Evolutionary conservation across 345 rosid genomes (phyloP).

Genomic region (Citrus glauca): DNA sequence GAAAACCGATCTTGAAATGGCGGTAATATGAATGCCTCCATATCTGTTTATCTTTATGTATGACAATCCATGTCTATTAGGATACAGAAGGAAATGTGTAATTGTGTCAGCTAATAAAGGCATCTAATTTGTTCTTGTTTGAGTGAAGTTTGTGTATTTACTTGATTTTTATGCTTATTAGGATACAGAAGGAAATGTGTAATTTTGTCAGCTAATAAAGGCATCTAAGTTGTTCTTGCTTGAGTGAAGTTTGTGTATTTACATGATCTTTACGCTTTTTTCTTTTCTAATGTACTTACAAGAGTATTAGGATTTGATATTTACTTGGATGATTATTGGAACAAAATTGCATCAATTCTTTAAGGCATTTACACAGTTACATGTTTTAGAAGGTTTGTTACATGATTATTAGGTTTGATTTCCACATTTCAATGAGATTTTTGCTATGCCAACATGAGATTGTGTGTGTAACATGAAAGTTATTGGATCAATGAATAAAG

Average conservation of each 20-base stretch:
- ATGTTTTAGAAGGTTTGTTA: background rate
- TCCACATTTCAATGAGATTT: background rate
- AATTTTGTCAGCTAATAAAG: background rate
- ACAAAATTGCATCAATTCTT: background rate
- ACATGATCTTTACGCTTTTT: background rate
- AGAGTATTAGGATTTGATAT: background rate
- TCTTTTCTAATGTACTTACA: background rate
- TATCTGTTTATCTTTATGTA: constrained; percentile 4
- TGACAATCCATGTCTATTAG: background rate
- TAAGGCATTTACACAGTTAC: background rate
- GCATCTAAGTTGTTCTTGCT: background rate
- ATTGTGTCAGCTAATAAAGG: background rate
- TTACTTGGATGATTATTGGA: background rate
- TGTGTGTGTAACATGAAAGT: background rate
- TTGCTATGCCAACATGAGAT: background rate
- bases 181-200: background rate
- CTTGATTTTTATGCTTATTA: background rate
- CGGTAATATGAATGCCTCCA: constrained; percentile 41
- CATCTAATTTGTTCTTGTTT: background rate
- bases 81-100: background rate
- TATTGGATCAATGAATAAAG: background rate
- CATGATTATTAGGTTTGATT: background rate
- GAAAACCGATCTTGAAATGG: constrained; percentile 80
- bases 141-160: background rate
- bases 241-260: background rate